Evolutionary conservation across 768 basidiomycete genomes (phyloP).

Genomic region (Holtermanniella nyarrowii): DNA sequence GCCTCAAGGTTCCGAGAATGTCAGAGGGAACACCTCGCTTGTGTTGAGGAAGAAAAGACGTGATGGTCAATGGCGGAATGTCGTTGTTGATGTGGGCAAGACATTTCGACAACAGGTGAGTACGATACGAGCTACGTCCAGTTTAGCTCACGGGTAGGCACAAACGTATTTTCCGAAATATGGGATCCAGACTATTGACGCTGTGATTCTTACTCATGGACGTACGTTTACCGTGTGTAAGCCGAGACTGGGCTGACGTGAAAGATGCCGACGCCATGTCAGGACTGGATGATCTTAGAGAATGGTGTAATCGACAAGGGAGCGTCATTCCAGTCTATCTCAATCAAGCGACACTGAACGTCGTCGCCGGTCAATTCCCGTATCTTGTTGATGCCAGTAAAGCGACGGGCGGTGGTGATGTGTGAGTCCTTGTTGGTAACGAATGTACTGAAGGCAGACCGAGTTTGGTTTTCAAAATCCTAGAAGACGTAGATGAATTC

Average conservation of each 20-base stretch:
- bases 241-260: neutral
- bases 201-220: slow-evolving; percentile 72
- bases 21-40: slow-evolving; percentile 70
- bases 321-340: slow-evolving; percentile 62
- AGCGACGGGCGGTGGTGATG: slow-evolving; percentile 46
- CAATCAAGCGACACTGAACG: slow-evolving; percentile 55
- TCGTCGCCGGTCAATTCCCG: slow-evolving; percentile 63
- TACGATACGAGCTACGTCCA: neutral
- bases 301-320: slow-evolving; percentile 25
- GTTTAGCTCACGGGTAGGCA: neutral
- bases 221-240: slow-evolving; percentile 43
- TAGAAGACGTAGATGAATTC: slow-evolving; percentile 59
- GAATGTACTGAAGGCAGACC: slow-evolving; percentile 11
- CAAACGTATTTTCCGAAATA: slow-evolving; percentile 52
- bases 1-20: slow-evolving; percentile 67
- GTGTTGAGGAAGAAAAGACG: slow-evolving; percentile 47
- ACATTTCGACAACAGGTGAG: slow-evolving; percentile 48
- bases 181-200: slow-evolving; percentile 60
- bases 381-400: slow-evolving; percentile 50
- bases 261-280: slow-evolving; percentile 60
- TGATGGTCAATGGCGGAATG: slow-evolving; percentile 55
- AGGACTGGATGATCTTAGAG: slow-evolving; percentile 78
- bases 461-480: slow-evolving; percentile 64
- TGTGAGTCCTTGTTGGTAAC: slow-evolving; percentile 33
- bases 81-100: slow-evolving; percentile 77